These are phyloP conservation scores for Dothideomycetes sp. DNA, from an alignment of 2,329 filamentous ascomycete genomes.

Conservation along the genomic window DNA sequence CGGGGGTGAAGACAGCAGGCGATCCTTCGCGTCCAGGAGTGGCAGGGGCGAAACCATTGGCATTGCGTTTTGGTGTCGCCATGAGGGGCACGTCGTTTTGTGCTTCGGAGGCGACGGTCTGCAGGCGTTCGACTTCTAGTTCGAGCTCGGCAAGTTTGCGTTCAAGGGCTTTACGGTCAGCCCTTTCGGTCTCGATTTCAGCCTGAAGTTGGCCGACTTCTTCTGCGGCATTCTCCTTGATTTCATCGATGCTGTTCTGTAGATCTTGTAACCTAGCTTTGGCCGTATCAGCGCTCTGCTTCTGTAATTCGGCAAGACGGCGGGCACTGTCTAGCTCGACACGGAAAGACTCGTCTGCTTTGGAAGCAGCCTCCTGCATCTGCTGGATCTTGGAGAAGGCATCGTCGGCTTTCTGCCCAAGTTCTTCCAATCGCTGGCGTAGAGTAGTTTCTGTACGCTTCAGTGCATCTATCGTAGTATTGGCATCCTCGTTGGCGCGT, in stretches of 20 bases:
- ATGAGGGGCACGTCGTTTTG: conserved; percentile 16
- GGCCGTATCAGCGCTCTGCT: conserved; percentile 65
- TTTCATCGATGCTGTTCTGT: conserved; percentile 52
- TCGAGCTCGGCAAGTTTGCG: conserved; percentile 57
- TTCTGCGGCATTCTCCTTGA: conserved; percentile 58
- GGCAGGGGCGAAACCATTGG: conserved; percentile 34
- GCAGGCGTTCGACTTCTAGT: conserved; percentile 49
- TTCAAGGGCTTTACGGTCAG: conserved; percentile 54
- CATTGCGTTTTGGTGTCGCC: conserved; percentile 44
- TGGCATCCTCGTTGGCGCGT: conserved; percentile 77
- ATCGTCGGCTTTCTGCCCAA: conserved; percentile 81
- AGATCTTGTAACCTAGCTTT: conserved; percentile 62
- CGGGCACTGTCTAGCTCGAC: conserved; percentile 75
- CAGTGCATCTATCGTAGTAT: conserved; percentile 64
- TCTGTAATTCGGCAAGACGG: conserved; percentile 72
- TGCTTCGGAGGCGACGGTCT: conserved; percentile 34
- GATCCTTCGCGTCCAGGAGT: conserved; percentile 14
- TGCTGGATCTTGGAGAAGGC: conserved; percentile 72
- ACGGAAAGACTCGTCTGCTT: conserved; percentile 76
- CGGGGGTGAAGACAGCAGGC: conserved; percentile 36
- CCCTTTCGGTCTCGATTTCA: conserved; percentile 43
- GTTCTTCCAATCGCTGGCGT: conserved; percentile 69
- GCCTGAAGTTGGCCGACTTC: conserved; percentile 41
- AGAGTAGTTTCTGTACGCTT: conserved; percentile 72
- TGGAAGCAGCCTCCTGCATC: conserved; percentile 71